Percentiles rank a stretch among this genome's conserved stretches.
These are phyloP conservation scores for Rhexocercosporidium sp. DNA, from an alignment of 2,329 filamentous ascomycete species.

Conservation along the genomic window DNA sequence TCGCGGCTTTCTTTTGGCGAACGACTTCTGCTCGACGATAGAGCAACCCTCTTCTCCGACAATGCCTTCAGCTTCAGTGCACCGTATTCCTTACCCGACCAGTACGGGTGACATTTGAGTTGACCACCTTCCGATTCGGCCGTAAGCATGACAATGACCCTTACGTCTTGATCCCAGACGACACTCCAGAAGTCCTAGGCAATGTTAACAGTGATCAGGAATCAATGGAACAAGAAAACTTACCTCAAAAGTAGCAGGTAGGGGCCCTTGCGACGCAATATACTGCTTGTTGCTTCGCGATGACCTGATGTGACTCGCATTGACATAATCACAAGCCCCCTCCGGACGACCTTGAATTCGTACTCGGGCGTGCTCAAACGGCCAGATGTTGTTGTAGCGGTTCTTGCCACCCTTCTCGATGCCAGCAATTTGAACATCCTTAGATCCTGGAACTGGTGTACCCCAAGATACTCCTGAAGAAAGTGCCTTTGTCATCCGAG, in stretches of 20 bases:
- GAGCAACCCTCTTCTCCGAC: constrained; percentile 80
- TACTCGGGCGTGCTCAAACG: constrained; percentile 92
- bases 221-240: constrained; percentile 42
- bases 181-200: constrained; percentile 94
- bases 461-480: constrained; percentile 64
- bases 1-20: constrained; percentile 45
- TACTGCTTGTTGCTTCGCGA: constrained; percentile 87
- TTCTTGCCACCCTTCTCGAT: constrained; percentile 96
- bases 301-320: constrained; percentile 85
- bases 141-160: constrained; percentile 95
- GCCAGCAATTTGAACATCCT: constrained; percentile 76
- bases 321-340: constrained; percentile 89
- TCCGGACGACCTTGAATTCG: constrained; percentile 71
- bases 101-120: constrained; percentile 94
- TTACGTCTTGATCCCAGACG: constrained; percentile 94
- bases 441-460: constrained; percentile 43
- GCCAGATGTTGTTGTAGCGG: constrained; percentile 96
- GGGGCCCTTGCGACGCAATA: constrained; percentile 92
- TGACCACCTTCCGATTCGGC: constrained; percentile 93
- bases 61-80: constrained; percentile 75
- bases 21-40: constrained; percentile 64
- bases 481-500: constrained; percentile 87
- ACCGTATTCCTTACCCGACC: constrained; percentile 81
- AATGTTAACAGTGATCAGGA: constrained; percentile 21
- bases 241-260: constrained; percentile 90